Evolutionary conservation across 1,284 basidiomycete species (phyloP), one percentile per base, ranked within the genome.

Genomic region (Cryptococcus sp.): DNA sequence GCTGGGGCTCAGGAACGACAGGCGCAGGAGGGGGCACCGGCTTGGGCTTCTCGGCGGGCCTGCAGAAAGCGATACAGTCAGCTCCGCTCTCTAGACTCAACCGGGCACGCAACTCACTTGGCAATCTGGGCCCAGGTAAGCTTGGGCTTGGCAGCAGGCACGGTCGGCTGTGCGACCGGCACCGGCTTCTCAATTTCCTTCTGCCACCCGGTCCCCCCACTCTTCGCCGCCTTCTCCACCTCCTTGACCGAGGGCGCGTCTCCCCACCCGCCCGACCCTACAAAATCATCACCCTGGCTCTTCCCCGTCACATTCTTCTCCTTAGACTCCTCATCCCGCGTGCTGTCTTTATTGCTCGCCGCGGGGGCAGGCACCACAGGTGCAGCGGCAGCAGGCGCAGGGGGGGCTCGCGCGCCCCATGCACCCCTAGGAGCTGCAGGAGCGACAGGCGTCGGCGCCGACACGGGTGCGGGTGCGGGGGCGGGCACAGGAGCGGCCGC

Each of bases 1-100:
- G 62, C 45, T 65, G 59, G 13, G 68, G 61, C 46, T 63, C 61
- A n/a, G 66, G 58, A 40, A 56, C 62, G 33, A 60, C 87, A 89
- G 48, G 86, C 84, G 35, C 88, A 83, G 57, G 90, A 85, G 58
- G 87, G 85, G 56, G 85, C 4, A 60, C 59, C 20, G 76, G 76
- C 68, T 77, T 77, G 54, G 75, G 75, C 63, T 76, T 76, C 57
- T 77, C 76, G 42, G 56, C 57, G 39, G 76, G 76, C 61, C 76
- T 77, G 50, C 9, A 52, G 36, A 50, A 9, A 21, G 37, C 6
- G 21, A 18, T 35, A 46, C 39, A 60, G 42, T 21, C 15, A 24
- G 23, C 2, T 18, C 18, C 20, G 15, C 21, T 24, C 21, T 38
- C 33, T 42, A 4, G 23, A 38, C 11, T 18, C 12, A 38, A 45